A percentile compares a stretch with the other conserved stretches of the same genome.
Evolutionary conservation across 495 filamentous ascomycete species (phyloP).

Genomic region (Trichoderma asperelloides): DNA sequence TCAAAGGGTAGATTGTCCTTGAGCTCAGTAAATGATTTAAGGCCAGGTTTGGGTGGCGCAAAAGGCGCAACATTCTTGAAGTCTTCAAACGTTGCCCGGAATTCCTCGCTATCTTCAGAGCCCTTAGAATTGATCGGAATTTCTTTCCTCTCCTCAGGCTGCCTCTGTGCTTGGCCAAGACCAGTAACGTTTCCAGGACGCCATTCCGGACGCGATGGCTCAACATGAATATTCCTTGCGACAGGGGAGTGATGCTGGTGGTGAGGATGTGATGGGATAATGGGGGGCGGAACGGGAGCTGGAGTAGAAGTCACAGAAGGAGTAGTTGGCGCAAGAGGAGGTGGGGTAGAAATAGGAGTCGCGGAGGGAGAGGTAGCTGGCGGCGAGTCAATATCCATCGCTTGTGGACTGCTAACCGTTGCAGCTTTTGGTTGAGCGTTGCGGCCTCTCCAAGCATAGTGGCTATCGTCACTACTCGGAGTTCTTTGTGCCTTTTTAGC

Average conservation of each 20-base stretch:
- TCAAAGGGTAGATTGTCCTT: slow-evolving; percentile 62
- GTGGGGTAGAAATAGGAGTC: neutral
- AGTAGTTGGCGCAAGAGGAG: neutral
- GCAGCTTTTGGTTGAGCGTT: slow-evolving; percentile 13
- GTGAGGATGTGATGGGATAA: slow-evolving; percentile 9
- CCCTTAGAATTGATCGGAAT: slow-evolving; percentile 21
- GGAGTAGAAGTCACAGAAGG: neutral
- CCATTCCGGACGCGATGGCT: slow-evolving; percentile 43
- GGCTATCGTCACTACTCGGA: slow-evolving; percentile 28
- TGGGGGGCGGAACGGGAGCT: neutral
- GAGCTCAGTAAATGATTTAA: slow-evolving; percentile 59
- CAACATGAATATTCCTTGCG: slow-evolving; percentile 35
- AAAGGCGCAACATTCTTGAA: slow-evolving; percentile 63
- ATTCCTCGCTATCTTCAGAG: slow-evolving; percentile 36
- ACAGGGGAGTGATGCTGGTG: slow-evolving; percentile 16
- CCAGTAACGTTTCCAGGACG: slow-evolving; percentile 32
- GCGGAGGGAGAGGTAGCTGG: slow-evolving; percentile 12
- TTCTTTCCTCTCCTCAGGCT: slow-evolving; percentile 15
- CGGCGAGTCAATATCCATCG: slow-evolving; percentile 50
- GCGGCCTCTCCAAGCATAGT: slow-evolving; percentile 16
- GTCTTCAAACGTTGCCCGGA: slow-evolving; percentile 51
- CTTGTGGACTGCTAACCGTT: slow-evolving; percentile 30
- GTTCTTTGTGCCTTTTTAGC: slow-evolving; percentile 9
- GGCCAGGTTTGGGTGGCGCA: slow-evolving; percentile 39
- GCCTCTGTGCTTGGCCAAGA: slow-evolving; percentile 22